These are phyloP conservation scores for Colletotrichum brevisporum DNA, from an alignment of 2,329 filamentous ascomycete genomes.

Conservation along the genomic window DNA sequence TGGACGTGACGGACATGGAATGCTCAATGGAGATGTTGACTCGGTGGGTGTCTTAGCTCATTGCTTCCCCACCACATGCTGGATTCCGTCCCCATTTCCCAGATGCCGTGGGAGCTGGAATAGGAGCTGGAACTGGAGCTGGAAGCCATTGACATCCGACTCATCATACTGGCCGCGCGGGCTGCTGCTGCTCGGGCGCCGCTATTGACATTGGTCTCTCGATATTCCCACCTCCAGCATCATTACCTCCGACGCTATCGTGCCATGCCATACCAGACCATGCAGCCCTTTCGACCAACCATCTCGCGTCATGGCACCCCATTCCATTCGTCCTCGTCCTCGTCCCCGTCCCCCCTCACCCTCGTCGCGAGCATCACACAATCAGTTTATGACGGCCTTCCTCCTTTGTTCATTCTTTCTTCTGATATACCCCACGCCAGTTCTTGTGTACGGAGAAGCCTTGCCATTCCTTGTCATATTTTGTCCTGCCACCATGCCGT, in stretches of 20 bases:
- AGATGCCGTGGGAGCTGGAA: too few species aligned
- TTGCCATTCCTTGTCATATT: not conserved
- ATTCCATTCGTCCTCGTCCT: not conserved
- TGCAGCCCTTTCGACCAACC: constrained; percentile 8
- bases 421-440: not conserved
- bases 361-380: constrained; percentile 5
- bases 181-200: constrained; percentile 1
- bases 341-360: not conserved
- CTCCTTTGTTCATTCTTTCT: constrained; percentile 8
- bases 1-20: not conserved
- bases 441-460: too few species aligned
- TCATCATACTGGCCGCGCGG: not conserved
- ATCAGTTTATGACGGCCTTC: constrained; percentile 8
- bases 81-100: constrained; percentile 6
- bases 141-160: constrained; percentile 1
- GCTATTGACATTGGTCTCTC: constrained; percentile 11
- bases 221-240: constrained; percentile 14
- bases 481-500: not conserved
- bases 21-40: not conserved
- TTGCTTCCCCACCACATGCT: constrained; percentile 19
- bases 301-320: constrained; percentile 2
- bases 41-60: not conserved
- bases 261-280: constrained; percentile 5
- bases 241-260: constrained; percentile 11
- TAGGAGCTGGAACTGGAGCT: not conserved